phyloP scores from a whole-genome alignment of 805 yeast species.

The Myxozyma monticola region DNA sequence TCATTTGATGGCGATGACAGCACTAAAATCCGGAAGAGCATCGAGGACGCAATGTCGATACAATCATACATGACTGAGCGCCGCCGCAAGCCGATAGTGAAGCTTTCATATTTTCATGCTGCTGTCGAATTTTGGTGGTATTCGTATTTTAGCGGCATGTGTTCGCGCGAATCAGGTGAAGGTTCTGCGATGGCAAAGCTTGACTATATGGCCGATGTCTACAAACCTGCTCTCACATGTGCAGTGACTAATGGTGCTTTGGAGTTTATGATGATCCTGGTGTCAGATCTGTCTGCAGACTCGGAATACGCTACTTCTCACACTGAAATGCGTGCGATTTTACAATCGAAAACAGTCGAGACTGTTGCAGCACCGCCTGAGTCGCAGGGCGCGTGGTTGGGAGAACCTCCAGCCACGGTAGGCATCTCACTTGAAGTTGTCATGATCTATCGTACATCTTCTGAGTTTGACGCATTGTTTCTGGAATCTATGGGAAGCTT shows the following conservation, averaged over 20 bases:
- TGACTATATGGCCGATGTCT: conserved; percentile 32
- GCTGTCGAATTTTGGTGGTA: conserved; percentile 31
- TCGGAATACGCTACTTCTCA: conserved; percentile 23
- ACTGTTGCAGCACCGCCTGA: neutral
- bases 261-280: conserved; percentile 42
- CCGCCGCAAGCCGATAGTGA: conserved; percentile 6
- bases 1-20: conserved; percentile 1
- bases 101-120: conserved; percentile 27
- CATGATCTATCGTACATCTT: conserved; percentile 1
- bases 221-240: conserved; percentile 30
- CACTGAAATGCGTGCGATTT: conserved; percentile 32
- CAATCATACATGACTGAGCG: conserved; percentile 12
- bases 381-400: neutral
- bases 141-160: conserved; percentile 29
- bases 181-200: conserved; percentile 3
- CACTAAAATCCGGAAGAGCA: neutral
- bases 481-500: conserved; percentile 32
- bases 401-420: neutral
- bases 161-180: conserved; percentile 21
- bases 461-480: conserved; percentile 16
- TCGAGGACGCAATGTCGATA: conserved; percentile 21
- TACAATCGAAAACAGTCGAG: conserved; percentile 14
- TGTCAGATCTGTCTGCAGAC: conserved; percentile 36
- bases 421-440: conserved; percentile 5
- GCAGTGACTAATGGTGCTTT: conserved; percentile 42